Conservation (phyloP, 305 asterid species). For the Fraxinus paxiana region DNA sequence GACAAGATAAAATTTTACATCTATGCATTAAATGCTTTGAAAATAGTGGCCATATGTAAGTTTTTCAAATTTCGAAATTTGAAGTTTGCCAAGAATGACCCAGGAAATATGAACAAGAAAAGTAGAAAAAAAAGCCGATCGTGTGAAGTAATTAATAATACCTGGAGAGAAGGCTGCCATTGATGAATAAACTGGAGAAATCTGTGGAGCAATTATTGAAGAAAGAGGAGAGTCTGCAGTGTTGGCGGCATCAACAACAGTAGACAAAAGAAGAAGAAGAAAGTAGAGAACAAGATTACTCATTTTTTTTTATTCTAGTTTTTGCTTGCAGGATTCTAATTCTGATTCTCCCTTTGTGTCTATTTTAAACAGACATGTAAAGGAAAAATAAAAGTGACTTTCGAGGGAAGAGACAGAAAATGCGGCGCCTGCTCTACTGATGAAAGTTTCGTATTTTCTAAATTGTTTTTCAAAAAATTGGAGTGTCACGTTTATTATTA, state of each 20-base stretch:
- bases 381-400: neutral
- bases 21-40: constrained; percentile 21
- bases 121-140: neutral
- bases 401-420: neutral
- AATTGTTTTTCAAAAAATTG: neutral
- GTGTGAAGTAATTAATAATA: constrained; percentile 9
- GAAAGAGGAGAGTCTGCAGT: constrained; percentile 24
- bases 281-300: constrained; percentile 1
- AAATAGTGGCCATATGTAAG: constrained; percentile 12
- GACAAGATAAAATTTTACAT: neutral
- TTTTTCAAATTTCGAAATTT: neutral
- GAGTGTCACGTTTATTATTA: too few relatives aligned
- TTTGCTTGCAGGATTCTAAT: neutral
- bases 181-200: constrained; percentile 25
- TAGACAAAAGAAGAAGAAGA: constrained; percentile 4
- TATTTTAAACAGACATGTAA: neutral
- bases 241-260: constrained; percentile 13
- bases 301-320: neutral
- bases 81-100: constrained; percentile 4
- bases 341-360: neutral
- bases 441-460: neutral
- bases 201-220: constrained; percentile 22
- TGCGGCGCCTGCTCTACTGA: neutral
- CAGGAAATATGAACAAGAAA: neutral
- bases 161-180: constrained; percentile 39